Base-by-base conservation (phyloP, 2,329 filamentous ascomycete genomes). In the Pseudohalonectria lignicola region DNA sequence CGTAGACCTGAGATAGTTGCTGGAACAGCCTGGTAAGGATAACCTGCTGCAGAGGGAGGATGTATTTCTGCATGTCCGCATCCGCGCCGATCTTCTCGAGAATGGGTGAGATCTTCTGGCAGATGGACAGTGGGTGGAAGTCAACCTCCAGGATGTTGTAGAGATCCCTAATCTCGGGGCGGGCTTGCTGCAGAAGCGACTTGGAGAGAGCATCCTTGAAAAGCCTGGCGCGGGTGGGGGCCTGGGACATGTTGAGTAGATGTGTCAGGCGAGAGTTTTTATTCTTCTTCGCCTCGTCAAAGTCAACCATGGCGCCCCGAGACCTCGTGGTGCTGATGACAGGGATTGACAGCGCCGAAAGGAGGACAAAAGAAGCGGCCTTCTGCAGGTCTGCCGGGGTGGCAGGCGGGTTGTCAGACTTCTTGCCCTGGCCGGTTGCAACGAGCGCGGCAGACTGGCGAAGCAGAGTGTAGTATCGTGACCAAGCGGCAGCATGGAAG, bases 71-170 rank as follows among this genome's bases (percentile, higher is more conserved):
- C 90, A 98, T 94, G 63, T 95, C 90, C 36, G 85, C 71, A 55
- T 98, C 90, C 43, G 81, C 79, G 47, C 88, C 90, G 55, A 98
- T 96, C 71, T 96, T 79, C 51, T 82, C 75, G 41, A 98, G 70
- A 51, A 98, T 96, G 37, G 92, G 92, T 11, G 90, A 94, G 49
- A 98, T 96, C 75, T 95, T 96, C 66, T 94, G 82, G 79, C 92
- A 96, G 57, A 98, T 98, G 28, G 90, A 96, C 42, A 98, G 75
- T 39, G 92, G 92, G 60, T 98, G 92, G 74, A 98, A 98, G 61
- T 98, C 92, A 48, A 96, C 90, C 67, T 98, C 92, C 29, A 98
- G 78, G 50, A 98, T 98, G 66, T 94, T 93, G 76, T 95, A 98
- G 32, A 98, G 78, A 42, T 95, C 87, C 42, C 88, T 81, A 50